Evolutionary conservation across 2,329 filamentous ascomycete genomes (phyloP).

Genomic region (Hymenoscyphus fructigenus): DNA sequence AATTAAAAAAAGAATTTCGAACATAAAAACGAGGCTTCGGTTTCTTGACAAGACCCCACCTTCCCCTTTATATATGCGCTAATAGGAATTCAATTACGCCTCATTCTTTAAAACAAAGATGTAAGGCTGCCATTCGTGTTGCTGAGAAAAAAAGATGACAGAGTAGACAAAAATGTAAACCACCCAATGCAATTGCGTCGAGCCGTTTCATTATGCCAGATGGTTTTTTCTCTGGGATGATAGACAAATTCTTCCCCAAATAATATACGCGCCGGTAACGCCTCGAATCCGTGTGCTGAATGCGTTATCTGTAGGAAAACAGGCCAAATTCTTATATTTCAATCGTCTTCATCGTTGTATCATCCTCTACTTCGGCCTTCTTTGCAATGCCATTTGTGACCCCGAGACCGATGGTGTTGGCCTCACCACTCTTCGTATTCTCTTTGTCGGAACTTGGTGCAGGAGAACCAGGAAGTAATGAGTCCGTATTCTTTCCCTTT

Average conservation of each 20-base stretch:
- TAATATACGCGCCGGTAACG: slow-evolving; percentile 31
- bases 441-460: slow-evolving; percentile 34
- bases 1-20: slow-evolving; percentile 14
- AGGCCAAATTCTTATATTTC: slow-evolving; percentile 33
- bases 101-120: slow-evolving; percentile 6
- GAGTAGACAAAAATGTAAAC: slow-evolving; percentile 17
- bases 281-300: slow-evolving; percentile 24
- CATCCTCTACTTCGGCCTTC: slow-evolving; percentile 36
- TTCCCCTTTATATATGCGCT: slow-evolving; percentile 20
- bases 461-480: slow-evolving; percentile 30
- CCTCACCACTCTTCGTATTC: slow-evolving; percentile 26
- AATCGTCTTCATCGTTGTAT: slow-evolving; percentile 39
- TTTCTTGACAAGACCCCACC: slow-evolving; percentile 14
- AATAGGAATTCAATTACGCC: slow-evolving; percentile 22
- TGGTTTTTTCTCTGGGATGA: slow-evolving; percentile 18
- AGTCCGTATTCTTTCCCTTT: slow-evolving; percentile 30
- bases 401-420: slow-evolving; percentile 19
- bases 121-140: slow-evolving; percentile 6
- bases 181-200: slow-evolving; percentile 25
- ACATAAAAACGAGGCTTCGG: slow-evolving; percentile 4
- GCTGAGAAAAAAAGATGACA: slow-evolving; percentile 8
- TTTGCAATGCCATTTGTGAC: slow-evolving; percentile 31
- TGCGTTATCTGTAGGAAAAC: slow-evolving; percentile 17
- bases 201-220: slow-evolving; percentile 28
- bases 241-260: slow-evolving; percentile 6